These are phyloP conservation scores for Phycomyces nitens DNA, from an alignment of 192 early-diverging fungal genomes.

Conservation along the genomic window DNA sequence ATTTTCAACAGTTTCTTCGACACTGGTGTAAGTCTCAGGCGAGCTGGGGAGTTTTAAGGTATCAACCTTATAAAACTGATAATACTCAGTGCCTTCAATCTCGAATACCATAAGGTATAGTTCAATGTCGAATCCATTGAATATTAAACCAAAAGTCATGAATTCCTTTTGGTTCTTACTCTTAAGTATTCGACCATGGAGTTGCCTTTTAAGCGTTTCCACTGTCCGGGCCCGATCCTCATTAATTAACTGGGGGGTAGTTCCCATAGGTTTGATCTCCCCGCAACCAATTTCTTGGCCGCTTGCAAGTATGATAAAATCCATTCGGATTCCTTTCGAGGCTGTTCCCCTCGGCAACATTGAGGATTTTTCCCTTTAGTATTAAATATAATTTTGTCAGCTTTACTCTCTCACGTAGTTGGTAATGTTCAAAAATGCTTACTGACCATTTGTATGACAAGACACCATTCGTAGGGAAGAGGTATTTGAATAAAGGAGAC, in stretches of 20 bases:
- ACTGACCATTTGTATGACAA: conserved; percentile 7
- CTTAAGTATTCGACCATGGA: conserved; percentile 7
- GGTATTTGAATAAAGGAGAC: conserved; percentile 11
- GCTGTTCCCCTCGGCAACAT: not conserved
- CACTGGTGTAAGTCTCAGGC: not conserved
- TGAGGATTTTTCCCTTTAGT: conserved; percentile 12
- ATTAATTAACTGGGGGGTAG: not conserved
- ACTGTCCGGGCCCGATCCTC: conserved; percentile 5
- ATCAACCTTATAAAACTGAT: conserved; percentile 12
- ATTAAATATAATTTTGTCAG: conserved; percentile 7
- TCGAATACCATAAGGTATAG: conserved; percentile 8
- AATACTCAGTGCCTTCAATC: not conserved
- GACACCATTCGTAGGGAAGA: conserved; percentile 12
- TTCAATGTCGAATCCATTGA: conserved; percentile 6
- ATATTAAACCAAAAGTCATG: conserved; percentile 10
- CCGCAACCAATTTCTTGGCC: conserved; percentile 11
- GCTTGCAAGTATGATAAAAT: conserved; percentile 7
- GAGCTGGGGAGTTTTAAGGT: conserved; percentile 5
- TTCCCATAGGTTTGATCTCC: conserved; percentile 1
- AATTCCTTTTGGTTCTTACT: conserved; percentile 5
- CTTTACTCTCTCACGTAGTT: conserved; percentile 1
- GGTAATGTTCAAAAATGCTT: conserved; percentile 4
- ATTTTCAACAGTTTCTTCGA: conserved; percentile 9
- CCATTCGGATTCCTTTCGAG: conserved; percentile 4
- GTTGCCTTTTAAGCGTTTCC: conserved; percentile 9